Percentiles rank a stretch among this genome's conserved stretches.
Evolutionary conservation across 2,329 filamentous ascomycete genomes (phyloP).

Genomic region (Paracorniculantispora psalliotae): DNA sequence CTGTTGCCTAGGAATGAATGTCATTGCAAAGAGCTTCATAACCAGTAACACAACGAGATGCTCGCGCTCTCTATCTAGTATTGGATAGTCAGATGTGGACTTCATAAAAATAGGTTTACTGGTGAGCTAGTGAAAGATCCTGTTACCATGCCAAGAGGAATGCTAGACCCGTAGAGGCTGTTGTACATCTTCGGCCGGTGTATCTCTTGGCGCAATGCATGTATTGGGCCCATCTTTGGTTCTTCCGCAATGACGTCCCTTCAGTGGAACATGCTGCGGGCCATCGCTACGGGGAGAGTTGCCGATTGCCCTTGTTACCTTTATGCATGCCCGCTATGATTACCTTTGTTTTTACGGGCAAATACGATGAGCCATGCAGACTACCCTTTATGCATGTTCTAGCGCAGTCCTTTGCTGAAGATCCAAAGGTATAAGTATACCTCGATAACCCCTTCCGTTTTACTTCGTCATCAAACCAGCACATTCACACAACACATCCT

Average conservation of each 20-base stretch:
- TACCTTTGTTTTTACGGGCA: background rate
- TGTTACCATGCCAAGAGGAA: background rate
- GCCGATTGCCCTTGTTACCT: background rate
- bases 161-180: background rate
- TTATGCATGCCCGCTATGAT: background rate
- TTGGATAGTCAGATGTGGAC: too few relatives aligned
- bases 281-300: constrained; percentile 1
- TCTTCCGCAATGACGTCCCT: background rate
- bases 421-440: background rate
- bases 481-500: background rate
- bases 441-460: background rate
- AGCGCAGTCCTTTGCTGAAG: background rate
- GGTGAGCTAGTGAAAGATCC: background rate
- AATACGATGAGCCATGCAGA: background rate
- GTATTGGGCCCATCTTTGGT: too few relatives aligned
- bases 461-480: background rate
- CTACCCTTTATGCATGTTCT: background rate
- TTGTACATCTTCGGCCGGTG: background rate
- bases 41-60: background rate
- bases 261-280: background rate
- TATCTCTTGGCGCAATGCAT: background rate
- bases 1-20: too few relatives aligned
- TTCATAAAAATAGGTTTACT: too few relatives aligned
- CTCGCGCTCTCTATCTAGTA: background rate
- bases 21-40: background rate